These are phyloP conservation scores for Aeschynomene evenia DNA, from an alignment of 306 rosid species.

Conservation along the genomic window DNA sequence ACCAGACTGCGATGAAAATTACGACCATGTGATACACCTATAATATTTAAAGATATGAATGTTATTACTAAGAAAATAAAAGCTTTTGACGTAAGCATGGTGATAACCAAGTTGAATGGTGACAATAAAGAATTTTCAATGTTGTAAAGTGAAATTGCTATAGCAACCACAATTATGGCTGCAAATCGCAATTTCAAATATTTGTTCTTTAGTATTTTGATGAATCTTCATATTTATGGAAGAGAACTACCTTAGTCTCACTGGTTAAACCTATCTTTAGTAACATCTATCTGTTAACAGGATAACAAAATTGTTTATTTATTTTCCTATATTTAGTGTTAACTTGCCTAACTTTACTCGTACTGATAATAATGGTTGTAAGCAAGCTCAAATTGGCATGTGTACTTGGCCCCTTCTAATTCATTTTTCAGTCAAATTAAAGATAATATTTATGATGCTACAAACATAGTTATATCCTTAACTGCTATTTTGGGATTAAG, in stretches of 20 bases:
- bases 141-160: constrained; percentile 27
- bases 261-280: constrained; percentile 21
- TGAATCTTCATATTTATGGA: neutral
- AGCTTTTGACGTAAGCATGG: constrained; percentile 20
- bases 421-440: neutral
- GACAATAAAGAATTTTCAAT: neutral
- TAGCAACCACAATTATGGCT: too few relatives aligned
- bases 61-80: constrained; percentile 25
- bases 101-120: constrained; percentile 2
- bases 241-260: neutral
- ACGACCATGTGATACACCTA: constrained; percentile 23
- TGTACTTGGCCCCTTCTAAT: neutral
- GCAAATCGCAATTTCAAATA: constrained; percentile 25
- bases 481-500: too few relatives aligned
- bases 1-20: constrained; percentile 38
- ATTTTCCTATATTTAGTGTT: constrained; percentile 2
- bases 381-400: neutral
- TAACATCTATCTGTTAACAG: neutral
- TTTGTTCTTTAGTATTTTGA: neutral
- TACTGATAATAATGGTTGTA: neutral
- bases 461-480: too few relatives aligned
- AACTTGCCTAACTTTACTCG: constrained; percentile 6
- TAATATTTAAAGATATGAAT: constrained; percentile 29
- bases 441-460: too few relatives aligned
- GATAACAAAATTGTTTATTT: neutral